Conservation (phyloP, 768 basidiomycete genomes). For the Agaricus blazei region DNA sequence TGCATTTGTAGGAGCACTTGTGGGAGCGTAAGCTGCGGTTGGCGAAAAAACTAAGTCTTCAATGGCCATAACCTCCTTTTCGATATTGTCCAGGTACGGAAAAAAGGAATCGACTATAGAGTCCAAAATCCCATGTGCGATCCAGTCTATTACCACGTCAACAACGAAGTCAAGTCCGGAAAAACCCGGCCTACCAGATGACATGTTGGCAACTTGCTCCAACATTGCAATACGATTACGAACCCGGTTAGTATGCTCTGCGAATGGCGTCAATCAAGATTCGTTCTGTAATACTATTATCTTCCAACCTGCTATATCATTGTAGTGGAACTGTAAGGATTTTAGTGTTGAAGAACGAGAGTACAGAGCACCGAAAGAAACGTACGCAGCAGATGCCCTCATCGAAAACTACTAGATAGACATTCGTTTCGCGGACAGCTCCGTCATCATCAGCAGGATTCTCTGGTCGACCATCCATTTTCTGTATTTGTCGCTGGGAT, state of each 20-base stretch:
- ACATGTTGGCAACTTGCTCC: constrained; percentile 59
- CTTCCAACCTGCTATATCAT: not conserved
- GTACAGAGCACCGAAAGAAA: constrained; percentile 9
- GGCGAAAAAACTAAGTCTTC: constrained; percentile 60
- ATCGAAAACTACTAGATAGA: constrained; percentile 87
- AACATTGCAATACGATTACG: constrained; percentile 62
- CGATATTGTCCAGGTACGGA: constrained; percentile 76
- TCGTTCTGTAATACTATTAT: not conserved
- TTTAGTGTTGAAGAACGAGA: constrained; percentile 36
- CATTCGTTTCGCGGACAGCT: constrained; percentile 66
- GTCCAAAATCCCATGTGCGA: constrained; percentile 88
- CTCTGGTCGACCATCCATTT: constrained; percentile 19
- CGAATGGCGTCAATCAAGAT: constrained; percentile 1
- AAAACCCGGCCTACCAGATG: constrained; percentile 50
- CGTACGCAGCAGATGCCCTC: constrained; percentile 80
- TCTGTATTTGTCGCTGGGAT: constrained; percentile 26
- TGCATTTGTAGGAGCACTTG: not conserved
- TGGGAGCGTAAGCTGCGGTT: not conserved
- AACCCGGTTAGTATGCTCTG: constrained; percentile 76
- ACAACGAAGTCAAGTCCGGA: not conserved
- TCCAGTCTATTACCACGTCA: constrained; percentile 64
- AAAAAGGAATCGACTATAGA: constrained; percentile 94
- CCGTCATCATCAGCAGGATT: constrained; percentile 25
- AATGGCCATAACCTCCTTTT: constrained; percentile 72
- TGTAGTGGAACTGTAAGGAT: constrained; percentile 37